phyloP scores from a whole-genome alignment of 2,329 filamentous ascomycete species.

The Stemphylium vesicarium region DNA sequence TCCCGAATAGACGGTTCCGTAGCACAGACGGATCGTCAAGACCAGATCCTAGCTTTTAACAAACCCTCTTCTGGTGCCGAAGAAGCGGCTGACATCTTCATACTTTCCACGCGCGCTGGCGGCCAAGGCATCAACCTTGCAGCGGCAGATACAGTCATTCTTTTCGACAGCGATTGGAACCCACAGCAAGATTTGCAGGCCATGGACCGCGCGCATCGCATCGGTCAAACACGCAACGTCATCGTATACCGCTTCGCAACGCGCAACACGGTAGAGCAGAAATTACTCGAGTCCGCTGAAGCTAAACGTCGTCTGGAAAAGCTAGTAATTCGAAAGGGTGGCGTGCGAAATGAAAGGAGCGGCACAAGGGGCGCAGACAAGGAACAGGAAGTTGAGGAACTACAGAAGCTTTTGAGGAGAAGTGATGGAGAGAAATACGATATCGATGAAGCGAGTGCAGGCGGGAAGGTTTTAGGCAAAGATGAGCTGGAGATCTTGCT shows the following conservation, averaged over 20 bases:
- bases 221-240: slow-evolving; percentile 90
- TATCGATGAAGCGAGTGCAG: slow-evolving; percentile 54
- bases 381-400: slow-evolving; percentile 55
- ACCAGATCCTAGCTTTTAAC: slow-evolving; percentile 59
- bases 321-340: slow-evolving; percentile 91
- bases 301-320: slow-evolving; percentile 92
- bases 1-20: slow-evolving; percentile 93
- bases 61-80: slow-evolving; percentile 36
- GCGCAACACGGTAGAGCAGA: slow-evolving; percentile 89
- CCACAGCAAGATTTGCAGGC: slow-evolving; percentile 97
- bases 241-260: slow-evolving; percentile 94
- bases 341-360: slow-evolving; percentile 64
- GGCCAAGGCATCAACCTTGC: slow-evolving; percentile 96
- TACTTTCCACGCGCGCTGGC: slow-evolving; percentile 88
- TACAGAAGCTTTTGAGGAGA: slow-evolving; percentile 53
- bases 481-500: slow-evolving; percentile 78
- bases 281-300: slow-evolving; percentile 83
- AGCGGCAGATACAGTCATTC: slow-evolving; percentile 87
- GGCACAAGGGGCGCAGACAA: slow-evolving; percentile 55
- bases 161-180: slow-evolving; percentile 93
- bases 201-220: slow-evolving; percentile 92
- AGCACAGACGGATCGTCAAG: slow-evolving; percentile 65
- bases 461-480: slow-evolving; percentile 74
- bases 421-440: slow-evolving; percentile 75
- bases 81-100: slow-evolving; percentile 69